A percentile compares a stretch with the other conserved stretches of the same genome.
Conservation (phyloP, 2,329 filamentous ascomycete species). For the Aspergillus pseudonomiae region DNA sequence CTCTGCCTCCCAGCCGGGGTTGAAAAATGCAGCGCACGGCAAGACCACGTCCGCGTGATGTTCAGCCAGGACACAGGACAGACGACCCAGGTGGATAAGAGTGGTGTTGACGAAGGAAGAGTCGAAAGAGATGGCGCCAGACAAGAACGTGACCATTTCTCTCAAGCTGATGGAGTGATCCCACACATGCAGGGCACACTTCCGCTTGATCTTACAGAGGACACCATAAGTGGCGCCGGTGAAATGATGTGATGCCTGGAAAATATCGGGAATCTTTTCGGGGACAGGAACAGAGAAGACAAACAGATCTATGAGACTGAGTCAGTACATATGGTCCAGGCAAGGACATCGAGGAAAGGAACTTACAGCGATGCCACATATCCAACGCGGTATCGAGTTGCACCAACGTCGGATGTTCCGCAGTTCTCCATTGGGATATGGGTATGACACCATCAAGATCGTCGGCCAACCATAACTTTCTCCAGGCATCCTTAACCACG, state of each 20-base stretch:
- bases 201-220: conserved; percentile 63
- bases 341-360: background rate
- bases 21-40: conserved; percentile 64
- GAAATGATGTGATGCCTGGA: conserved; percentile 66
- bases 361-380: conserved; percentile 40
- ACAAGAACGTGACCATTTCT: conserved; percentile 56
- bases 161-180: conserved; percentile 67
- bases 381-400: conserved; percentile 43
- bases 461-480: conserved; percentile 51
- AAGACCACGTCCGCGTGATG: conserved; percentile 63
- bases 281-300: conserved; percentile 62
- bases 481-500: conserved; percentile 49
- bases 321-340: background rate
- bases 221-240: conserved; percentile 64
- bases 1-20: conserved; percentile 66
- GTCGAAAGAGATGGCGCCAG: conserved; percentile 53
- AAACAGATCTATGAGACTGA: conserved; percentile 41
- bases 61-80: conserved; percentile 50
- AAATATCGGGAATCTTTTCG: conserved; percentile 59
- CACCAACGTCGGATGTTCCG: conserved; percentile 41
- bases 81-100: conserved; percentile 51
- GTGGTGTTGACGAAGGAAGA: conserved; percentile 54
- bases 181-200: conserved; percentile 65
- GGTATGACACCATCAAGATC: conserved; percentile 45
- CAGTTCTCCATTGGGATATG: conserved; percentile 40